These are phyloP conservation scores for Amborella trichopoda DNA, from an alignment of 164 flowering plant species.

Conservation along the genomic window DNA sequence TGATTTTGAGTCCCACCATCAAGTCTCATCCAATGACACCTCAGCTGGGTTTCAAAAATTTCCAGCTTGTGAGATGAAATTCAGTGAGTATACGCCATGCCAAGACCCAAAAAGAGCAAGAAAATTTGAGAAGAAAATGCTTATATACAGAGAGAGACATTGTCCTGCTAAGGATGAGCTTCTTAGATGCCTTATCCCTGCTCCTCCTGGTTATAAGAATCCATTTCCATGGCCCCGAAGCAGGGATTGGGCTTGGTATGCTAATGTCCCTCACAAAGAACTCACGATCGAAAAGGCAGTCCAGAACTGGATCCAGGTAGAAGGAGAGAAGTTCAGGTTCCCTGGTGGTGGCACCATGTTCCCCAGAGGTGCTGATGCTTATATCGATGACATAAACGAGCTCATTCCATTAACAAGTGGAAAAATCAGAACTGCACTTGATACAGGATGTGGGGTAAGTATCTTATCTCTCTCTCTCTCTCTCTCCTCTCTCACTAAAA, in stretches of 20 bases:
- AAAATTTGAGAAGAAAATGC: slow-evolving; percentile 55
- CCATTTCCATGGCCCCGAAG: slow-evolving; percentile 99
- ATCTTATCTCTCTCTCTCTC: not conserved
- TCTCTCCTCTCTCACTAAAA: too few relatives aligned
- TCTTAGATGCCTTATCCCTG: slow-evolving; percentile 60
- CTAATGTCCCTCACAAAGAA: slow-evolving; percentile 87
- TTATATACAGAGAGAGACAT: slow-evolving; percentile 83
- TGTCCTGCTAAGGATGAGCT: slow-evolving; percentile 71
- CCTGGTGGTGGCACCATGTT: slow-evolving; percentile 99
- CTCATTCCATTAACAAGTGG: slow-evolving; percentile 76
- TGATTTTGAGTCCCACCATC: slow-evolving; percentile 76
- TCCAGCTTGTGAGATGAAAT: slow-evolving; percentile 57
- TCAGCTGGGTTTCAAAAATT: slow-evolving; percentile 7
- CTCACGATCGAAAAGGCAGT: slow-evolving; percentile 93
- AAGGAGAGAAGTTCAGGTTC: slow-evolving; percentile 79
- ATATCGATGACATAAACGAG: slow-evolving; percentile 69
- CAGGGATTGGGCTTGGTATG: slow-evolving; percentile 90
- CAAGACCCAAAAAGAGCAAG: slow-evolving; percentile 50
- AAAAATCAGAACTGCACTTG: slow-evolving; percentile 76
- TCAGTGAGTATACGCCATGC: slow-evolving; percentile 86
- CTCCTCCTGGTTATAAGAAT: slow-evolving; percentile 84
- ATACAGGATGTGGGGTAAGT: slow-evolving; percentile 95
- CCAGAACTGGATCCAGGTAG: slow-evolving; percentile 96
- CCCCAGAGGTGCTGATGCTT: slow-evolving; percentile 91
- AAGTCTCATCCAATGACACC: slow-evolving; percentile 27